Evolutionary conservation across 768 basidiomycete genomes (phyloP), one percentile per base, ranked within the genome.

Genomic region (Tylopilus intermedius): DNA sequence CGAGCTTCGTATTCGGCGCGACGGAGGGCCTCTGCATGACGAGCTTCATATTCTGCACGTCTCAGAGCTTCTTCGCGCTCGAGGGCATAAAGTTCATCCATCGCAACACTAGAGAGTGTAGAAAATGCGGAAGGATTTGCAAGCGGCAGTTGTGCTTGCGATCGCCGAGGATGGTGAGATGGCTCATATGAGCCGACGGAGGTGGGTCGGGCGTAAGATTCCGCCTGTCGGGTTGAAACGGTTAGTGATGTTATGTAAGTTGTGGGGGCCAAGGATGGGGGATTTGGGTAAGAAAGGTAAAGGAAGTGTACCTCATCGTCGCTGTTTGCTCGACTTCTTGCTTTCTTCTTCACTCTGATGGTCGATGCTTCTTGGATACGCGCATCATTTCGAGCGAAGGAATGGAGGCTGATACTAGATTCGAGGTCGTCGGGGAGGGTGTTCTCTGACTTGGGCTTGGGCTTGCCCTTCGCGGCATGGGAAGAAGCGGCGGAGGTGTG

Each of bases 1-100:
- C 76, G 66, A 42, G 74, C 70, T 61, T 83, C 81, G 60, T 78
- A 83, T 62, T 85, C 83, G 5, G 83, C 84, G 40, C 84, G 74
- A 24, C 84, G 74, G 50, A 81, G 76, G 11, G 79, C 79, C 50
- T 86, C 86, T 15, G 87, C 84, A 63, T 84, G 87, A 9, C 81
- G 76, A 9, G 84, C 79, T 66, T 93, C 90, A 70, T 86, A 95
- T 65, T 92, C 88, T n/a, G 90, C 91, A 33, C 92, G 77, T 18
- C 92, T 78, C 30, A 84, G 68, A 3, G 90, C 86, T 67, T 96
- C 94, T 54, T 85, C 79, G 37, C 84, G 84, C 66, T 98, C 94
- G 29, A 98, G 83, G 59, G 86, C 84, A 62, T 89, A 86, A 8
- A 98, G 79, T 65, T 96, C 91, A 53, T 91, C 91, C 72, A 94